Percentiles rank a stretch among this genome's conserved stretches.
phyloP scores from a whole-genome alignment of 1,284 basidiomycete species.

The Schizophyllum commune region DNA sequence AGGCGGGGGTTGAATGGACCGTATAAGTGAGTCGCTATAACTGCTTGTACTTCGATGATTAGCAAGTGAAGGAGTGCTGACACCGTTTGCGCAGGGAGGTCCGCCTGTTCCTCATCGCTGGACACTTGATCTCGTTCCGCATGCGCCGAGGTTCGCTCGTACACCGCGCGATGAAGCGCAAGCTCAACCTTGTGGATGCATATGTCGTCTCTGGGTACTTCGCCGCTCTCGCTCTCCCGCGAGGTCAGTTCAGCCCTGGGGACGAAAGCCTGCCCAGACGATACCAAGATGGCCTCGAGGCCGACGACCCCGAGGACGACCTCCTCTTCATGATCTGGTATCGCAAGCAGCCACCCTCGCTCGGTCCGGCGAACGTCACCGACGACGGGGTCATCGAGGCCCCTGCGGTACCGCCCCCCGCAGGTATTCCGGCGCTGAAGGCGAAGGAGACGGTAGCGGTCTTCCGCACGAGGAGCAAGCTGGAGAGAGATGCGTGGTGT shows the following conservation, averaged over 20 bases:
- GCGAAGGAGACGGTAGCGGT: conserved; percentile 58
- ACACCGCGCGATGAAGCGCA: conserved; percentile 39
- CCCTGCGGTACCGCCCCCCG: conserved; percentile 13
- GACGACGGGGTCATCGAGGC: conserved; percentile 1
- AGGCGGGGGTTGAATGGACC: conserved; percentile 59
- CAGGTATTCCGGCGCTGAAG: conserved; percentile 41
- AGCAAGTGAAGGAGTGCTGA: too few species aligned
- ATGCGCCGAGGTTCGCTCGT: conserved; percentile 44
- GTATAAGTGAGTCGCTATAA: conserved; percentile 56
- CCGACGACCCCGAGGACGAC: conserved; percentile 71
- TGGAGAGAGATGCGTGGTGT: conserved; percentile 85
- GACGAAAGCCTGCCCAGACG: conserved; percentile 48
- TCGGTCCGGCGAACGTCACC: conserved; percentile 2
- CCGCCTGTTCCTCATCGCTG: conserved; percentile 60
- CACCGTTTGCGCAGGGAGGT: conserved; percentile 52
- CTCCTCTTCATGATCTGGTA: conserved; percentile 69
- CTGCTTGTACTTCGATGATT: too few species aligned
- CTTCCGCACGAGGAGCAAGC: conserved; percentile 66
- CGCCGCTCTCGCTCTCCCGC: conserved; percentile 57
- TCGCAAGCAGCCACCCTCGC: conserved; percentile 24
- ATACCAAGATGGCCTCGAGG: conserved; percentile 74
- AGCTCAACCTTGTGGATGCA: conserved; percentile 62
- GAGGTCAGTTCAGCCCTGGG: conserved; percentile 52
- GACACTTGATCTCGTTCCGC: conserved; percentile 57
- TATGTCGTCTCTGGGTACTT: conserved; percentile 74